These are phyloP conservation scores for Pythium insidiosum DNA, from an alignment of 352 stramenopile species.

Conservation along the genomic window DNA sequence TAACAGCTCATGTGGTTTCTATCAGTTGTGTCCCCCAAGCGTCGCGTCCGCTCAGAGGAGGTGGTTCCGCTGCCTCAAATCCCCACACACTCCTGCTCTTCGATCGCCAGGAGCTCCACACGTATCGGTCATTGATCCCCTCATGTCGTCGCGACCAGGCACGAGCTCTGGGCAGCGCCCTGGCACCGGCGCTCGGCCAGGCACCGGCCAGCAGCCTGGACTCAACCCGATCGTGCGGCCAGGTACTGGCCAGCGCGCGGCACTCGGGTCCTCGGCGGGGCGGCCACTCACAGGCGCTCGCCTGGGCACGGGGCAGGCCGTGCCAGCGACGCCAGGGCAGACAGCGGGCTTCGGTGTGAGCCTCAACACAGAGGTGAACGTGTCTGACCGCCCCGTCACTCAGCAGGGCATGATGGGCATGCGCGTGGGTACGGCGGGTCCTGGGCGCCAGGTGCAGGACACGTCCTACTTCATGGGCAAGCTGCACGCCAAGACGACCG, in stretches of 20 bases:
- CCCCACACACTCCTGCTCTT: too few species aligned
- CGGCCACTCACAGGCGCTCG: constrained; percentile 38
- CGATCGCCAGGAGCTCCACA: too few species aligned
- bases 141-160: constrained; percentile 31
- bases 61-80: too few species aligned
- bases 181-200: constrained; percentile 44
- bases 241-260: constrained; percentile 41
- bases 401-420: constrained; percentile 92
- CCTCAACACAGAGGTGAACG: constrained; percentile 87
- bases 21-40: too few species aligned
- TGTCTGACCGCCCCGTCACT: constrained; percentile 88
- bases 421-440: constrained; percentile 60
- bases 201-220: constrained; percentile 49
- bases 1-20: too few species aligned
- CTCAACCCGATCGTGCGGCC: constrained; percentile 54
- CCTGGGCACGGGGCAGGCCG: constrained; percentile 44
- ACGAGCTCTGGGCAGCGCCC: constrained; percentile 51
- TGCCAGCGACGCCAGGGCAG: constrained; percentile 53
- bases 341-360: constrained; percentile 66
- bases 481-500: constrained; percentile 85
- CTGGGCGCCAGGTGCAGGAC: constrained; percentile 82
- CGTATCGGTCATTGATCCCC: too few species aligned
- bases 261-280: constrained; percentile 38
- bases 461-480: constrained; percentile 86
- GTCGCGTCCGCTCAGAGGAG: too few species aligned